These are phyloP conservation scores for Talaromyces adpressus DNA, from an alignment of 495 filamentous ascomycete genomes.

Conservation along the genomic window DNA sequence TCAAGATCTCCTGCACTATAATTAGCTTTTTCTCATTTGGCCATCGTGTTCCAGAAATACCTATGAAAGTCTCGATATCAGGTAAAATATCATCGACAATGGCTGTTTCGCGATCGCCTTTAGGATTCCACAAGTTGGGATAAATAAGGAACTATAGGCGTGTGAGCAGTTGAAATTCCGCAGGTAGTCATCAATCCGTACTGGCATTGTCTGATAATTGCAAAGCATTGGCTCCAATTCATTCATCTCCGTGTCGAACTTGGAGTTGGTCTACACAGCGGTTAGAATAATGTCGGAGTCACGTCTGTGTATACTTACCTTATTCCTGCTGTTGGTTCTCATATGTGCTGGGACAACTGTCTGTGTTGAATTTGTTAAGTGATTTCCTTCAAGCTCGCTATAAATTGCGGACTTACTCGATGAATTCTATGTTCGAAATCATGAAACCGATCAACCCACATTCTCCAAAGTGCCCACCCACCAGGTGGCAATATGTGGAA, in stretches of 20 bases:
- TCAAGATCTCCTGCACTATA: neutral
- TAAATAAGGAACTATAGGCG: conserved; percentile 2
- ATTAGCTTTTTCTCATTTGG: neutral
- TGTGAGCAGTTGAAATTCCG: neutral
- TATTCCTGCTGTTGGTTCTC: neutral
- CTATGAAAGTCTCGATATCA: neutral
- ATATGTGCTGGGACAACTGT: neutral
- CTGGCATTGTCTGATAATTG: neutral
- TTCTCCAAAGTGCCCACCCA: conserved; percentile 1
- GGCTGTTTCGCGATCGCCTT: neutral
- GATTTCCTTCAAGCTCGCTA: neutral
- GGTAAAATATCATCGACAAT: neutral
- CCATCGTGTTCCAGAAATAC: neutral
- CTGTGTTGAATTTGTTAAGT: neutral
- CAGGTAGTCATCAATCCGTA: neutral
- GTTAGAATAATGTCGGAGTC: neutral
- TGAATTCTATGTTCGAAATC: conserved; percentile 2
- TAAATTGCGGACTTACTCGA: neutral
- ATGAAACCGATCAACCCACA: neutral
- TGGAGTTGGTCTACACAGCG: neutral
- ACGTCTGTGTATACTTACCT: neutral
- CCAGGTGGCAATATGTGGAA: conserved; percentile 8
- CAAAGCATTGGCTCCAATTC: neutral
- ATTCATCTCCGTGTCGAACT: neutral
- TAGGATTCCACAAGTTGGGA: conserved; percentile 5